These are phyloP conservation scores for Botrytis sinoallii DNA, from an alignment of 2,329 filamentous ascomycete genomes.

Conservation along the genomic window DNA sequence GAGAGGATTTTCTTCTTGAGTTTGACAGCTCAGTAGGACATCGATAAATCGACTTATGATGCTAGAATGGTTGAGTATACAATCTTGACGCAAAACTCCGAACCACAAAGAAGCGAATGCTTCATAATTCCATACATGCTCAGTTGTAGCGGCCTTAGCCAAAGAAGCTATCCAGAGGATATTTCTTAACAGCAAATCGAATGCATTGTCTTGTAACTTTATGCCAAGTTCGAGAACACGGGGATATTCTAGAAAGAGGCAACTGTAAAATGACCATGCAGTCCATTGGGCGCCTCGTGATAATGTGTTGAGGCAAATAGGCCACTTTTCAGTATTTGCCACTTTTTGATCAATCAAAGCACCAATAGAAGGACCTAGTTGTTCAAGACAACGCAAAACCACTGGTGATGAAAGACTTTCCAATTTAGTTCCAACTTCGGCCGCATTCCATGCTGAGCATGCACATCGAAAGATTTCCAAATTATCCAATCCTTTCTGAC, in stretches of 20 bases:
- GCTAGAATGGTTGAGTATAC: conserved; percentile 28
- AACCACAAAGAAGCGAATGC: conserved; percentile 31
- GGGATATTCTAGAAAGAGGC: conserved; percentile 34
- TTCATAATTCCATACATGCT: conserved; percentile 18
- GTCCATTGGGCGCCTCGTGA: conserved; percentile 27
- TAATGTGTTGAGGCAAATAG: conserved; percentile 19
- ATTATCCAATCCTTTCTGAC: conserved; percentile 23
- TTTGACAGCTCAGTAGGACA: conserved; percentile 27
- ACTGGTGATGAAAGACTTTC: conserved; percentile 20
- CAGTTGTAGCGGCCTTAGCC: background rate
- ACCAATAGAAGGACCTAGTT: conserved; percentile 23
- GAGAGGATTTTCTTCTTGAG: conserved; percentile 27
- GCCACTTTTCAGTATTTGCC: conserved; percentile 4
- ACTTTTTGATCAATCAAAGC: conserved; percentile 15
- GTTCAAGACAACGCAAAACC: conserved; percentile 24
- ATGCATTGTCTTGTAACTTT: conserved; percentile 21
- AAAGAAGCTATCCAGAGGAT: conserved; percentile 35
- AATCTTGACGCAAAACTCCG: conserved; percentile 28
- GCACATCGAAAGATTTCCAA: conserved; percentile 30
- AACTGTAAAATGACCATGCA: conserved; percentile 27
- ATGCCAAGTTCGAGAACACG: conserved; percentile 27
- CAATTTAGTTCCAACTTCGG: conserved; percentile 22
- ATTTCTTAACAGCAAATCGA: conserved; percentile 29
- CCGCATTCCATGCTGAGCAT: conserved; percentile 31
- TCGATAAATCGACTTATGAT: conserved; percentile 34